Conservation (phyloP, 225 moss, liverwort and hornwort genomes). For the Sphagnum tenellum region DNA sequence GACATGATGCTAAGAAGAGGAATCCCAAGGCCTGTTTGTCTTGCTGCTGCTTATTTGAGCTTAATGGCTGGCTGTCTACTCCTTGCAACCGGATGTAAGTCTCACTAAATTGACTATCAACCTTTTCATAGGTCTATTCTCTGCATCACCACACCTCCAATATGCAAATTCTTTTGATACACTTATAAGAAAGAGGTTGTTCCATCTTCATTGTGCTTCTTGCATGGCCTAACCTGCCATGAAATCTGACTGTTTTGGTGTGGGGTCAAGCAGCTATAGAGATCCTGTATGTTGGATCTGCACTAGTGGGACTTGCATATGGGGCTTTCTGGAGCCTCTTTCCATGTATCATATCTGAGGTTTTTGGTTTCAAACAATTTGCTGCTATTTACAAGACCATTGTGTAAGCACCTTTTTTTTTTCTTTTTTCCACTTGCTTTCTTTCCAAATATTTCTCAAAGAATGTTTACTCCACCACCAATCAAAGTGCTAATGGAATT, state of each 20-base stretch:
- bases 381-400: constrained; percentile 75
- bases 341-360: constrained; percentile 66
- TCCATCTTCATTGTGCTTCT: too few species aligned
- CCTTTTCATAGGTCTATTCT: too few species aligned
- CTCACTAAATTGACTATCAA: not conserved
- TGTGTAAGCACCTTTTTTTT: constrained; percentile 31
- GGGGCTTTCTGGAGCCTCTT: constrained; percentile 72
- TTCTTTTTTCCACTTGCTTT: not conserved
- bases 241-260: too few species aligned
- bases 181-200: too few species aligned
- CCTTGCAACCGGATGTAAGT: constrained; percentile 70
- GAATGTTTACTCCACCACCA: too few species aligned
- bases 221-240: too few species aligned
- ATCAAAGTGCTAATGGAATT: too few species aligned
- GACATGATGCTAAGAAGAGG: constrained; percentile 48
- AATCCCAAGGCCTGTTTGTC: constrained; percentile 61
- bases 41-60: constrained; percentile 40
- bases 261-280: constrained; percentile 20
- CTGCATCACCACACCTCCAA: too few species aligned
- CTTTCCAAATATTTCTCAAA: too few species aligned
- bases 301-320: constrained; percentile 64
- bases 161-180: too few species aligned
- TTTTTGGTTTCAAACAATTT: constrained; percentile 79
- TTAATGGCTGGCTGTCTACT: constrained; percentile 67
- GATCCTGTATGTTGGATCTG: constrained; percentile 62